Conservation (phyloP, 2,329 filamentous ascomycete genomes). For the Ceratocystis variospora region DNA sequence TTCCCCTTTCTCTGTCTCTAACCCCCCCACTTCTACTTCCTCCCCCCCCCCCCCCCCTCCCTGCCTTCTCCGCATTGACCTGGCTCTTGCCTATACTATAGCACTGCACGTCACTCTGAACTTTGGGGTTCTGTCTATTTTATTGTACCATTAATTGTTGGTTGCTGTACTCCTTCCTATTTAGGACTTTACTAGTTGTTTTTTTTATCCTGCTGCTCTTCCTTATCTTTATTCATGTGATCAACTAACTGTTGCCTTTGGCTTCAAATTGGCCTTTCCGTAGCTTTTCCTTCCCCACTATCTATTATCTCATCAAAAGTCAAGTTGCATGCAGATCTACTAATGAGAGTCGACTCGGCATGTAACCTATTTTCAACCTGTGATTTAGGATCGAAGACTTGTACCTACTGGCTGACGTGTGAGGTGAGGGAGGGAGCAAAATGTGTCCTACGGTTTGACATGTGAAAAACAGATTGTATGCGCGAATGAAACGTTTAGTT, state of each 20-base stretch:
- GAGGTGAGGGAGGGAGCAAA: neutral
- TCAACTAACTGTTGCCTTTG: too few relatives aligned
- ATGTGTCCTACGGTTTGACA: neutral
- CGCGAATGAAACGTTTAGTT: neutral
- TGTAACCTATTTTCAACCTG: neutral
- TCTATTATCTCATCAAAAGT: neutral
- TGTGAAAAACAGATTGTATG: neutral
- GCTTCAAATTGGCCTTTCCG: too few relatives aligned
- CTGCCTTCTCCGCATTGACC: neutral
- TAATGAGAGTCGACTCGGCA: neutral
- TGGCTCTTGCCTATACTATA: neutral
- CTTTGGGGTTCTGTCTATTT: neutral
- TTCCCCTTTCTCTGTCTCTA: neutral
- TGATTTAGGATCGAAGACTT: neutral
- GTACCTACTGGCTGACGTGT: neutral
- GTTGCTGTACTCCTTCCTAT: neutral
- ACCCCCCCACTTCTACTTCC: neutral
- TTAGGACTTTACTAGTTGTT: neutral
- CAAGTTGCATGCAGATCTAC: neutral
- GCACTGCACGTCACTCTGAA: neutral
- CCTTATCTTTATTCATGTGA: neutral
- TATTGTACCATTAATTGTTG: neutral
- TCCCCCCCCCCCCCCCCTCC: neutral
- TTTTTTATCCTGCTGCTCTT: neutral
- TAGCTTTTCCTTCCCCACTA: neutral